Base-by-base conservation (phyloP, 805 yeast genomes). In the Cyberlindnera galapagoensis region DNA sequence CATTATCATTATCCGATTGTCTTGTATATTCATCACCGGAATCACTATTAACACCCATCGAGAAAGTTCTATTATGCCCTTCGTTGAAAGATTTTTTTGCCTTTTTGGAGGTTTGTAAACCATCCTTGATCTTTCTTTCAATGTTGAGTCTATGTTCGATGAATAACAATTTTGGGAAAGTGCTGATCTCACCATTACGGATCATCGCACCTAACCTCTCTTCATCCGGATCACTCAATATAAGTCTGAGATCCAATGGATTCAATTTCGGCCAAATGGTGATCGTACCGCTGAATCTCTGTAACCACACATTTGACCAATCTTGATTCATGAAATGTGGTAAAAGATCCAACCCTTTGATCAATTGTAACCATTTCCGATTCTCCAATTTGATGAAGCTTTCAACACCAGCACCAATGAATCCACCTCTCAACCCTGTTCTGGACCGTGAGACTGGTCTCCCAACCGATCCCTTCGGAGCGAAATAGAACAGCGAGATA, bases 401-500 rank as follows among this genome's bases (percentile, higher is more conserved):
- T 44, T 83, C 92, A 19, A 74, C 39, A 1, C 87, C 85, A 10
- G 87, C 71, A 4, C 80, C 76, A 19, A 83, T 48, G 41, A 83
- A 81, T 1, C 92, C 94, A 7, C 94, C 94, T 43, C 94, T 60
- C 43, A 81, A 67, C 2, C 79, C 73, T 1, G 80, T 67, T 31
- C 66, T 65, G 10, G 71, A 58, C 36, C 77, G 63, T 1, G 80
- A 68, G 15, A 83, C 84, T 0, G 94, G 94, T 35, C 80, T 63
- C 0, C 94, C 94, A 12, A 82, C 82, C 3, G 84, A 76, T 2
- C 94, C 94, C 44, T 78, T 69, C 16, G 90, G 86, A 7, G 86
- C 81, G 50, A 72, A 82, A 47, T 77, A 79, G 57, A 83, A 82
- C 14, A 83, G 60, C 28, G 81, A 69, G 20, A 82, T 79, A 52